These are phyloP conservation scores for Thermomyces lanuginosus DNA, from an alignment of 2,329 filamentous ascomycete genomes.

Conservation along the genomic window DNA sequence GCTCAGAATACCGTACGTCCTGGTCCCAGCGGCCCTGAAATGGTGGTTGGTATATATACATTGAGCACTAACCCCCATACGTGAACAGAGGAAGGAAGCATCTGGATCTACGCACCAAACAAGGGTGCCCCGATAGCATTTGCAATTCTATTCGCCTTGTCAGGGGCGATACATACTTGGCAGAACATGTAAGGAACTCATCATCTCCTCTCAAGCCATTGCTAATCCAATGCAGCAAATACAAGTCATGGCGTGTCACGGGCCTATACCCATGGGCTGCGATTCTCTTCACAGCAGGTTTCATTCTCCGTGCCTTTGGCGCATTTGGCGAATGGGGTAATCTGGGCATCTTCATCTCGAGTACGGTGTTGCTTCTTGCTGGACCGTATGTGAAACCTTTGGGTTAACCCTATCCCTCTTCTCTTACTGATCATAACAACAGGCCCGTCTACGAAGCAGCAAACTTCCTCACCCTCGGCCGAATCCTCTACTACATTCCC, in stretches of 20 bases:
- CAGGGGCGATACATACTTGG: slow-evolving; percentile 22
- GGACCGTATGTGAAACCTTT: slow-evolving; percentile 20
- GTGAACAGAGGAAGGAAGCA: slow-evolving; percentile 19
- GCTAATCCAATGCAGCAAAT: slow-evolving; percentile 15
- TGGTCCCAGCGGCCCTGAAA: no score
- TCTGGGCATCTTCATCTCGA: slow-evolving; percentile 22
- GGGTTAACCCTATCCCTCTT: not conserved
- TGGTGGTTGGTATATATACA: no score
- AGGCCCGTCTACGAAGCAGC: slow-evolving; percentile 27
- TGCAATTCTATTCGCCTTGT: slow-evolving; percentile 23
- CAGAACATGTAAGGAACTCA: slow-evolving; percentile 22
- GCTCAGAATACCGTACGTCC: no score
- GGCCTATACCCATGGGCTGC: slow-evolving; percentile 28
- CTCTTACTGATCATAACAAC: not conserved
- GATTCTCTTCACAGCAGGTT: slow-evolving; percentile 24
- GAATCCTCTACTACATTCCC: slow-evolving; percentile 33
- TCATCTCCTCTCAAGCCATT: not conserved
- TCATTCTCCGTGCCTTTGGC: slow-evolving; percentile 20
- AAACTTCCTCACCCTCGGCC: slow-evolving; percentile 38
- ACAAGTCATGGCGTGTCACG: slow-evolving; percentile 26
- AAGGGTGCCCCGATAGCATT: slow-evolving; percentile 27
- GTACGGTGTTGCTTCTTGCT: slow-evolving; percentile 23
- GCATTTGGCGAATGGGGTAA: slow-evolving; percentile 22
- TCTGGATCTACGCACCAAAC: slow-evolving; percentile 27
- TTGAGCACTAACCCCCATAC: no score